Base-by-base conservation (phyloP, 129 eudicot genomes). In the Apium graveolens region DNA sequence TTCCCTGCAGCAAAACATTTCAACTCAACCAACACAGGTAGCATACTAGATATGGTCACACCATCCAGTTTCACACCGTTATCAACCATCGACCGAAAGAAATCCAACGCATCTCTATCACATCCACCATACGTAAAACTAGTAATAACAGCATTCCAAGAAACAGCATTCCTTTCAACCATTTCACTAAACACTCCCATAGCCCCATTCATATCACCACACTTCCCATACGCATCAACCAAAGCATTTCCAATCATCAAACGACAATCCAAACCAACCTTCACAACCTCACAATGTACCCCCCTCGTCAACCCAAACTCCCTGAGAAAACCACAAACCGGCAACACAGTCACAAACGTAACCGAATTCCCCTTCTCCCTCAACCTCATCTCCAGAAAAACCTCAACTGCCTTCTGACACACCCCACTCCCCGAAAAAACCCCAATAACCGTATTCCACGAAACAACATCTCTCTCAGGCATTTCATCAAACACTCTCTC, bases 151-250 rank as follows among this genome's bases (percentile, higher is more conserved):
- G 91, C 82, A 79, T 88, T 88, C 91, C 91, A 88, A 41, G 91
- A 80, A 60, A 70, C 89, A 44, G 53, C 81, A 80, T 85, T 85
- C 65, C 78, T 85, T 74, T 83, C 89, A 41, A 11, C 60, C 82
- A 82, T 81, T 44, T 81, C 87, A 74, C 80, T 49, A 68, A 88
- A 85, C 60, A 81, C 83, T 44, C 62, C 60, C 41, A 60, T 39
- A 12, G 80, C 45, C 41, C 78, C 83, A 63, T 79, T 71, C 60
- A 85, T 44, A 76, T 83, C 55, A 41, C 87, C 79, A 77, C 92
- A 88, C 51, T 88, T 88, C 20, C 89, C 92, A 86, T 88, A 88
- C 17, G 86, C 87, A 81, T 88, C 87, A 76, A 83, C 78, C 76
- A 88, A 79, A 5, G 92, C 89, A 85, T 88, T 88, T 9, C 87